A percentile compares a stretch with the other conserved stretches of the same genome.
Conservation (phyloP, 2,329 filamentous ascomycete genomes). For the Torrubiellomyces zombiae region DNA sequence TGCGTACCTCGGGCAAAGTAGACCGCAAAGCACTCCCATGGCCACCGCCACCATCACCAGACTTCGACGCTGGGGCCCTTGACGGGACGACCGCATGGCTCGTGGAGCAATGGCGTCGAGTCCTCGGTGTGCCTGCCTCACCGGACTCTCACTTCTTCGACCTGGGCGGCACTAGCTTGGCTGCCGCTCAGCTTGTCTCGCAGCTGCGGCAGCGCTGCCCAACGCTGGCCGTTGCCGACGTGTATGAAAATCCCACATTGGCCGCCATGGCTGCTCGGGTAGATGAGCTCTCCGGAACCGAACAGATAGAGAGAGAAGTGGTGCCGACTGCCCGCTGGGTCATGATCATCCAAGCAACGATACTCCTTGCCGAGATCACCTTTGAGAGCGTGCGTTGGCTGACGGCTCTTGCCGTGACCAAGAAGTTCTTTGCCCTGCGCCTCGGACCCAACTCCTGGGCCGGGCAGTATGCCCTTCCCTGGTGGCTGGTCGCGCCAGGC, state of each 20-base stretch:
- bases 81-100: conserved; percentile 7
- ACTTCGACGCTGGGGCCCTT: conserved; percentile 3
- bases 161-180: conserved; percentile 9
- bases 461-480: conserved; percentile 3
- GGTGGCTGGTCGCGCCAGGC: conserved; percentile 5
- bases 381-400: conserved; percentile 5
- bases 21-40: conserved; percentile 8
- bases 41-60: conserved; percentile 4
- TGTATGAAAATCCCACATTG: conserved; percentile 8
- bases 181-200: conserved; percentile 9
- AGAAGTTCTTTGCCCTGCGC: conserved; percentile 5
- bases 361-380: conserved; percentile 5
- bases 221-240: conserved; percentile 8
- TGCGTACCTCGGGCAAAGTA: conserved; percentile 9
- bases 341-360: conserved; percentile 5
- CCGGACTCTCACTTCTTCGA: conserved; percentile 8
- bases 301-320: conserved; percentile 5
- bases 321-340: conserved; percentile 7
- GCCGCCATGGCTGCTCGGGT: conserved; percentile 6
- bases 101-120: conserved; percentile 7
- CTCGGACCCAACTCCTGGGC: conserved; percentile 5
- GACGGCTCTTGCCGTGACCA: conserved; percentile 2
- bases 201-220: conserved; percentile 7
- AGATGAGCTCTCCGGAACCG: conserved; percentile 5
- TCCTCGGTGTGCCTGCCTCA: conserved; percentile 5